Evolutionary conservation across 2,329 filamentous ascomycete species (phyloP).

Genomic region (Xylaria multiplex): DNA sequence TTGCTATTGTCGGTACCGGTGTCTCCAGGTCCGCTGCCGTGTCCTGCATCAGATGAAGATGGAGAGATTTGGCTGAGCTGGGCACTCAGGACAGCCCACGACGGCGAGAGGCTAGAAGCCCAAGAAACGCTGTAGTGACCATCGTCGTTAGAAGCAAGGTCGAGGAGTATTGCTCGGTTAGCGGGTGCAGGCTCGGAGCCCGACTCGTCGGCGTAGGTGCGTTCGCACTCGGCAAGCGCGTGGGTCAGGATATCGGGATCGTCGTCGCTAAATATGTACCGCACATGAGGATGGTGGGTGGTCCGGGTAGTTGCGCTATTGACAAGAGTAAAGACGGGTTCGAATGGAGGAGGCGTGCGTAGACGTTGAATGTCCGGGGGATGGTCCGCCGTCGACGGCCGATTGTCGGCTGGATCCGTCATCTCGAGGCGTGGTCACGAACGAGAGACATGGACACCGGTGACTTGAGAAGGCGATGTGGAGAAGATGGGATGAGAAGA

Average conservation of each 20-base stretch:
- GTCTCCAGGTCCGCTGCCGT: slow-evolving; percentile 48
- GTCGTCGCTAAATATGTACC: slow-evolving; percentile 95
- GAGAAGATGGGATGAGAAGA: slow-evolving; percentile 21
- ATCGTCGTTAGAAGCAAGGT: slow-evolving; percentile 58
- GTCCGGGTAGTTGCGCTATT: slow-evolving; percentile 78
- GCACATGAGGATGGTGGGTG: slow-evolving; percentile 84
- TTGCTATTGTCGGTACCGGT: slow-evolving; percentile 33
- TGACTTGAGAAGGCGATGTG: slow-evolving; percentile 23
- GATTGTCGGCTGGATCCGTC: slow-evolving; percentile 44
- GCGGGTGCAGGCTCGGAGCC: slow-evolving; percentile 43
- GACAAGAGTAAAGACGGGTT: slow-evolving; percentile 86
- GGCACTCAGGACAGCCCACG: slow-evolving; percentile 72
- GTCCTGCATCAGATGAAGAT: slow-evolving; percentile 47
- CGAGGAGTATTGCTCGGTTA: slow-evolving; percentile 64
- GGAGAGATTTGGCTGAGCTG: slow-evolving; percentile 56
- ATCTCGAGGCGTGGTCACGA: slow-evolving; percentile 41
- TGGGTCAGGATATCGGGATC: slow-evolving; percentile 80
- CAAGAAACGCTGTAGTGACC: slow-evolving; percentile 67
- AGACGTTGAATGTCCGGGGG: slow-evolving; percentile 37
- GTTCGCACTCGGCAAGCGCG: slow-evolving; percentile 63
- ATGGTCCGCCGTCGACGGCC: slow-evolving; percentile 37
- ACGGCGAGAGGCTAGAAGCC: slow-evolving; percentile 76
- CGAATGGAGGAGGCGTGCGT: slow-evolving; percentile 60
- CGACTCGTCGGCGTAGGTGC: slow-evolving; percentile 47
- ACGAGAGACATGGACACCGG: slow-evolving; percentile 38